Evolutionary conservation across 352 stramenopile species (phyloP).

Genomic region (Globisporangium sylvaticum): DNA sequence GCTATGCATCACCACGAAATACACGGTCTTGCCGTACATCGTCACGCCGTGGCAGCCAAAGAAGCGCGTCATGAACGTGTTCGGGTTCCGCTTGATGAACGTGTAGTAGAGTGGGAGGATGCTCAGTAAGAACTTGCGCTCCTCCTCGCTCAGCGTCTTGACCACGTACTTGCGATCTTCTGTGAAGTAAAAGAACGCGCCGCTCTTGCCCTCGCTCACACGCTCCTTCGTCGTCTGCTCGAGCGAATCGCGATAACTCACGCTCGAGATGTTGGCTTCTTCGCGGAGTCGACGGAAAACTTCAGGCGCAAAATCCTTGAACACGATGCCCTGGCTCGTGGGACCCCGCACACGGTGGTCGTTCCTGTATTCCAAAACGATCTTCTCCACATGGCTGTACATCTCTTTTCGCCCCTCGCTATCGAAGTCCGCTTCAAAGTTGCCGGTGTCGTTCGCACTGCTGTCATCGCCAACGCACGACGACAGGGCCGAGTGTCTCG

Average conservation of each 20-base stretch:
- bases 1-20: conserved; percentile 85
- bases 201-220: conserved; percentile 80
- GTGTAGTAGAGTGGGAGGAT: conserved; percentile 73
- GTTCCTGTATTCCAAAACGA: conserved; percentile 68
- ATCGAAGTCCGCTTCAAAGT: conserved; percentile 32
- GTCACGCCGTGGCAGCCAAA: conserved; percentile 79
- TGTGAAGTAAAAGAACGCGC: conserved; percentile 83
- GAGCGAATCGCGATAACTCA: conserved; percentile 63
- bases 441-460: neutral
- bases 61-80: conserved; percentile 80
- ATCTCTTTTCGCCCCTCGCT: conserved; percentile 51
- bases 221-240: conserved; percentile 73
- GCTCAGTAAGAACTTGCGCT: conserved; percentile 67
- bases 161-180: conserved; percentile 83
- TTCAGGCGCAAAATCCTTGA: conserved; percentile 79
- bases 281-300: conserved; percentile 71
- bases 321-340: conserved; percentile 58
- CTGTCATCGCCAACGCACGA: conserved; percentile 12
- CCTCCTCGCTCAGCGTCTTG: conserved; percentile 74
- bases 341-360: conserved; percentile 32
- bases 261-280: conserved; percentile 54
- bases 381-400: conserved; percentile 72
- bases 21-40: conserved; percentile 84
- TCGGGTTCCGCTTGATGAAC: conserved; percentile 56
- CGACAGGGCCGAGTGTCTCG: conserved; percentile 31